These are phyloP conservation scores for Coemansia sp. DNA, from an alignment of 192 early-diverging fungal species.

Conservation along the genomic window DNA sequence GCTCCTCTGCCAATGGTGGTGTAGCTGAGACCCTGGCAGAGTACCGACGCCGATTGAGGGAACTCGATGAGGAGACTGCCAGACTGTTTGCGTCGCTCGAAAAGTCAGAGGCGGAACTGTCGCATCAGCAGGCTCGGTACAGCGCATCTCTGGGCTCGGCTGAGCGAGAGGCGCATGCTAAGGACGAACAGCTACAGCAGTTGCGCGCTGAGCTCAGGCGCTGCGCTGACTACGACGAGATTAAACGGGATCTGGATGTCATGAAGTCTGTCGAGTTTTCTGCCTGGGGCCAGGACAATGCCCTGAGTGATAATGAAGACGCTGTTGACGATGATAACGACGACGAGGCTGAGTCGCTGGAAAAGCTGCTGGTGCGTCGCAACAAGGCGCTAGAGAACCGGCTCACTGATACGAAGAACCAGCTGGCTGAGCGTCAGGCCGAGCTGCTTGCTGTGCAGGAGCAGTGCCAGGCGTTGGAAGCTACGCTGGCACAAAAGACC, in stretches of 20 bases:
- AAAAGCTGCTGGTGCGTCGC: slow-evolving; percentile 77
- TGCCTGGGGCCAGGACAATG: slow-evolving; percentile 54
- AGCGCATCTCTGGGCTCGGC: slow-evolving; percentile 12
- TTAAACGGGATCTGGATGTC: slow-evolving; percentile 84
- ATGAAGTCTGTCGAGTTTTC: slow-evolving; percentile 70
- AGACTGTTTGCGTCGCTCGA: slow-evolving; percentile 35
- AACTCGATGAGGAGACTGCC: slow-evolving; percentile 40
- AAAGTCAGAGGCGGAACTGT: slow-evolving; percentile 40
- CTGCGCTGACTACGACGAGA: slow-evolving; percentile 82
- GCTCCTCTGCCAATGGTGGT: background rate
- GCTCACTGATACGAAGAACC: slow-evolving; percentile 54
- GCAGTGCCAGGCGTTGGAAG: slow-evolving; percentile 56
- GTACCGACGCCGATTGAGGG: slow-evolving; percentile 33
- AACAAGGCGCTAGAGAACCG: slow-evolving; percentile 81
- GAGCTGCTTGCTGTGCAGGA: background rate
- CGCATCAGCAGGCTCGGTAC: slow-evolving; percentile 24
- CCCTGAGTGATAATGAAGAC: slow-evolving; percentile 28
- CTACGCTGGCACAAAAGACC: slow-evolving; percentile 61
- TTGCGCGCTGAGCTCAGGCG: slow-evolving; percentile 58
- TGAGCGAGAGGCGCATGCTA: slow-evolving; percentile 32
- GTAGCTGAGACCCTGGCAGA: slow-evolving; percentile 46
- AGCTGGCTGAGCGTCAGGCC: slow-evolving; percentile 51
- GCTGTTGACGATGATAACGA: slow-evolving; percentile 11
- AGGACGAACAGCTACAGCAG: slow-evolving; percentile 64
- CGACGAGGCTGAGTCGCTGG: slow-evolving; percentile 63